A percentile compares a stretch with the other conserved stretches of the same genome.
phyloP scores from a whole-genome alignment of 2,329 filamentous ascomycete genomes.

The Arthrobotrys iridis region DNA sequence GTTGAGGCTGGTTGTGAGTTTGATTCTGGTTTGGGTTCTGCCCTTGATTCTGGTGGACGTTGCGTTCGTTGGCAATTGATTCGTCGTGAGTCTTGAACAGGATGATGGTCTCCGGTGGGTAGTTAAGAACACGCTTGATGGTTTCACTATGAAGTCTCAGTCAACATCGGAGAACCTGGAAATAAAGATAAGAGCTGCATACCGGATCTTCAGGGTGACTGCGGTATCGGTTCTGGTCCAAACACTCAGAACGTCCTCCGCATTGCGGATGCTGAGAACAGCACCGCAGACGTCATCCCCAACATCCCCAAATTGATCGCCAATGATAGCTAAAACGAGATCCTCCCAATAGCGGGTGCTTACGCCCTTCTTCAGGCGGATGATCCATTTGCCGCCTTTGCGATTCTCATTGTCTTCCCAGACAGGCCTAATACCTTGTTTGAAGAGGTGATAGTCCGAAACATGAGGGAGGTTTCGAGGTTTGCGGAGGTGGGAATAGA shows the following conservation, averaged over 20 bases:
- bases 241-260: constrained; percentile 96
- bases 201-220: constrained; percentile 95
- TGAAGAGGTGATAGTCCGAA: constrained; percentile 98
- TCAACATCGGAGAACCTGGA: neutral
- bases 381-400: constrained; percentile 95
- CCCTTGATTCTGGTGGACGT: constrained; percentile 32
- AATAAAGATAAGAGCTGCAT: constrained; percentile 60
- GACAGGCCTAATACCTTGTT: constrained; percentile 92
- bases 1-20: constrained; percentile 21
- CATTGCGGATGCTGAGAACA: constrained; percentile 91
- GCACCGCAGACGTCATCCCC: constrained; percentile 94
- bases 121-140: constrained; percentile 86
- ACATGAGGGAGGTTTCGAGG: constrained; percentile 89
- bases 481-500: constrained; percentile 88
- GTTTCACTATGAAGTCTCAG: constrained; percentile 74
- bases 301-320: constrained; percentile 92
- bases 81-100: constrained; percentile 97
- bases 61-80: constrained; percentile 70
- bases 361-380: constrained; percentile 95
- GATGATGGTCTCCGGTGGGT: constrained; percentile 88
- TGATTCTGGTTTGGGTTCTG: constrained; percentile 38
- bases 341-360: constrained; percentile 98
- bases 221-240: constrained; percentile 96
- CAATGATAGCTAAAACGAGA: constrained; percentile 85
- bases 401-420: constrained; percentile 99